Evolutionary conservation across 192 early-diverging fungal genomes (phyloP).

Genomic region (Cetraspora pellucida): DNA sequence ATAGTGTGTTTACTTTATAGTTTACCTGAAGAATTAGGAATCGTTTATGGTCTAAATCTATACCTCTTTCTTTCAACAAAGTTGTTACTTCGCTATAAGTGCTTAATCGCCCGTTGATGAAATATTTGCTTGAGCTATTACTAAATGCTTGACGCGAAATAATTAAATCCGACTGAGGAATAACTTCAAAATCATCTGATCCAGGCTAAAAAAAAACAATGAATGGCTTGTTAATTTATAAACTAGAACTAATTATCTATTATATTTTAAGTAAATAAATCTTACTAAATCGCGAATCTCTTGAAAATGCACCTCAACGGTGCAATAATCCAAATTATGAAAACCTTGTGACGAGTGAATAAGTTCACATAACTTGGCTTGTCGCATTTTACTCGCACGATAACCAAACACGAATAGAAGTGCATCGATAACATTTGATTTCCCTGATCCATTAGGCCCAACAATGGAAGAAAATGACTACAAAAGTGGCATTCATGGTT

Average conservation of each 20-base stretch:
- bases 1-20: too few species aligned
- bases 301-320: constrained; percentile 92
- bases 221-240: too few species aligned
- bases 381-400: constrained; percentile 95
- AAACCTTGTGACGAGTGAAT: constrained; percentile 89
- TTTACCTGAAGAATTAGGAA: constrained; percentile 89
- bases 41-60: constrained; percentile 97
- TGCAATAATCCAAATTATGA: constrained; percentile 72
- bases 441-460: constrained; percentile 97
- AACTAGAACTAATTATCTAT: neutral
- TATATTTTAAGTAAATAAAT: neutral
- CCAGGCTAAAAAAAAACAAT: constrained; percentile 52
- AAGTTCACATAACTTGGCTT: constrained; percentile 91
- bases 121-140: constrained; percentile 77
- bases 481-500: neutral
- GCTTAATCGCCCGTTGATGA: constrained; percentile 66
- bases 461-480: constrained; percentile 77
- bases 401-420: constrained; percentile 99
- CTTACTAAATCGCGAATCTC: constrained; percentile 83
- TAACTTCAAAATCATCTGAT: constrained; percentile 57
- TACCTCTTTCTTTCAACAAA: constrained; percentile 79
- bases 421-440: constrained; percentile 98
- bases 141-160: constrained; percentile 73
- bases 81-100: constrained; percentile 83
- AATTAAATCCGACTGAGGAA: constrained; percentile 73